Base-by-base conservation (phyloP, 2,329 filamentous ascomycete genomes). In the Pseudopithomyces chartarum region DNA sequence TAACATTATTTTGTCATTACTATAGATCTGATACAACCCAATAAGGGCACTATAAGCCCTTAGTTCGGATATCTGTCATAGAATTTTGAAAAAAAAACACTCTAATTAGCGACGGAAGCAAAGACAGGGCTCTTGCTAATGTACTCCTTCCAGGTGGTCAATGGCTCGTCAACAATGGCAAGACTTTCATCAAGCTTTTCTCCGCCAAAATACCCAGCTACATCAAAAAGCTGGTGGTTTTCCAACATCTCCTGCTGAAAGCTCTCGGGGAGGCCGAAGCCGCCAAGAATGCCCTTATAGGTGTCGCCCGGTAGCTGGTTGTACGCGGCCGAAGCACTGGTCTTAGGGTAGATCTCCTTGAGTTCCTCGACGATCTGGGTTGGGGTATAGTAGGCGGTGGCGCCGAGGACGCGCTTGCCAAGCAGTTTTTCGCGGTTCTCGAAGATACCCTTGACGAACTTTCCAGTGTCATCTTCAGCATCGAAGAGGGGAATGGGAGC, bases 61-160 rank as follows among this genome's bases (percentile, higher is more conserved):
- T 17, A 17, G 32, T 15, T 53, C 29, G 40, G 40, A 38, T 46
- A 53, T 53, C 34, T 39, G 38, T 6, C 32, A 19, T 29, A n/a
- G 8, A 15, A 15, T 17, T 40, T 12, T 2, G n/a, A 20, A 20
- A 33, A 11, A 40, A 22, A 12, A 39, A 20, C 29, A 22, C 7
- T 4, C 36, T 47, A 47, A 36, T 54, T 54, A n/a, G 32, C 29
- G 12, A 54, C 44, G 4, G 42, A 19, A 15, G 53, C 17, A 26
- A 55, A 55, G 17, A 48, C 46, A 2, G 53, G 53, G 46, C 46
- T 49, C 36, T 51, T 51, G 17, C 10, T 3, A 34, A 55, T 55
- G 42, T 55, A 55, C 38, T 55, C 29, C 53, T 55, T 55, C 53
- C 53, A 55, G 7, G 53, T 55, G 8, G 53, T 55, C 26, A 55